Evolutionary conservation across 768 basidiomycete species (phyloP).

Genomic region (Termitomyces sp.): DNA sequence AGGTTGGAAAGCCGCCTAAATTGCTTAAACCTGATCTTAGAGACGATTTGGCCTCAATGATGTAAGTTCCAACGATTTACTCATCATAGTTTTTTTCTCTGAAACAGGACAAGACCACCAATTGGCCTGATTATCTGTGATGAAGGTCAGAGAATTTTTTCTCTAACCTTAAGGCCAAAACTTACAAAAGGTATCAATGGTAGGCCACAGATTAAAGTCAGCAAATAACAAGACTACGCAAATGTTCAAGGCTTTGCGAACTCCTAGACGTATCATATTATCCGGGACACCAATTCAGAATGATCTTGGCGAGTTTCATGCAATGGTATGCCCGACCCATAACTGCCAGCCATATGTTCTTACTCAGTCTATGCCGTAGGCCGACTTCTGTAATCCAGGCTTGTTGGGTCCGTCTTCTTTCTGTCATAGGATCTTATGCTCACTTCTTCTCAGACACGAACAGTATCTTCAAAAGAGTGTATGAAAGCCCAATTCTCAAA

Average conservation of each 20-base stretch:
- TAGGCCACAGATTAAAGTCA: slow-evolving; percentile 91
- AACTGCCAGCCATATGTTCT: neutral
- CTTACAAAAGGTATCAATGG: neutral
- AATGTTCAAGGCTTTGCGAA: slow-evolving; percentile 78
- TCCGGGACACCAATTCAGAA: slow-evolving; percentile 99
- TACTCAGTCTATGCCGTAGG: slow-evolving; percentile 36
- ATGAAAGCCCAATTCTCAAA: slow-evolving; percentile 84
- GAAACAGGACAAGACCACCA: slow-evolving; percentile 56
- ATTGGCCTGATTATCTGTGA: slow-evolving; percentile 95
- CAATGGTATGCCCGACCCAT: slow-evolving; percentile 64
- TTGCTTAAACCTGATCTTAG: slow-evolving; percentile 7
- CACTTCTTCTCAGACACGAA: slow-evolving; percentile 58
- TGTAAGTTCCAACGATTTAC: slow-evolving; percentile 35
- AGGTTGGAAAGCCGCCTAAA: neutral
- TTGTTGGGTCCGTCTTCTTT: slow-evolving; percentile 56
- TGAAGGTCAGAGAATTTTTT: slow-evolving; percentile 54
- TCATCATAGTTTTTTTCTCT: neutral
- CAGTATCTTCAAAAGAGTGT: slow-evolving; percentile 71
- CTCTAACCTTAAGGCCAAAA: neutral
- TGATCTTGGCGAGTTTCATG: slow-evolving; percentile 91
- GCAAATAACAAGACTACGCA: slow-evolving; percentile 86
- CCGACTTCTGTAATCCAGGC: slow-evolving; percentile 93
- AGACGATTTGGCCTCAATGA: slow-evolving; percentile 55
- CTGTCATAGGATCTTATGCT: neutral
- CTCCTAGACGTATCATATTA: slow-evolving; percentile 78